Percentiles rank a stretch among this genome's conserved stretches.
Conservation (phyloP, 2,329 filamentous ascomycete species). For the Pseudopithomyces chartarum region DNA sequence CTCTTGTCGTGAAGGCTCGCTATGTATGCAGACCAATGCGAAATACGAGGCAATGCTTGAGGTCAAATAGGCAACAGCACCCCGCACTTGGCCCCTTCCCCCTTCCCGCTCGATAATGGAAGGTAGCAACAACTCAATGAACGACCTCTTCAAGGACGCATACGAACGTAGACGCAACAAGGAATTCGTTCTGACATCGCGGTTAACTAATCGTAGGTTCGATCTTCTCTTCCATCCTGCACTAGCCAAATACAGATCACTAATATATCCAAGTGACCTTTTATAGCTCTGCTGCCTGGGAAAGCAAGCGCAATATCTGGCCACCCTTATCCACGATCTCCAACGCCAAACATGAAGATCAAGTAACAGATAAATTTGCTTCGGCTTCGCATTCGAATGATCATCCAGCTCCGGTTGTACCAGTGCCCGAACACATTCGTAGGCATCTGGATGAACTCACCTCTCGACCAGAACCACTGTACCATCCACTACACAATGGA, state of each 20-base stretch:
- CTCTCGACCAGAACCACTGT: background rate
- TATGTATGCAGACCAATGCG: background rate
- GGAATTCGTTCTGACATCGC: background rate
- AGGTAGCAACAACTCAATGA: background rate
- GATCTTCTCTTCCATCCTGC: background rate
- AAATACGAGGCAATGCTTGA: background rate
- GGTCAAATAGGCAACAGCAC: background rate
- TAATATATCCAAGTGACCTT: background rate
- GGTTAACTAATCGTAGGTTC: background rate
- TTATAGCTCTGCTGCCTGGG: background rate
- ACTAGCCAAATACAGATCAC: background rate
- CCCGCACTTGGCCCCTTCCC: background rate
- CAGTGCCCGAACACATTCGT: background rate
- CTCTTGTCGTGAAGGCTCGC: no score
- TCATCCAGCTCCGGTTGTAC: background rate
- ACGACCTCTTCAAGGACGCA: background rate
- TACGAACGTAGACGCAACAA: background rate
- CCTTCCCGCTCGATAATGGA: background rate
- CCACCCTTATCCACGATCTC: background rate
- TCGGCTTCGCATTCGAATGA: background rate
- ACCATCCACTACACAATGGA: slow-evolving; percentile 2
- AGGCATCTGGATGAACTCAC: background rate
- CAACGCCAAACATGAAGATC: background rate
- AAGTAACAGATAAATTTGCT: background rate
- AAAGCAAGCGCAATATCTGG: background rate